Evolutionary conservation across 495 filamentous ascomycete species (phyloP), one percentile per base, ranked within the genome.

Genomic region (Xylaria cubensis): DNA sequence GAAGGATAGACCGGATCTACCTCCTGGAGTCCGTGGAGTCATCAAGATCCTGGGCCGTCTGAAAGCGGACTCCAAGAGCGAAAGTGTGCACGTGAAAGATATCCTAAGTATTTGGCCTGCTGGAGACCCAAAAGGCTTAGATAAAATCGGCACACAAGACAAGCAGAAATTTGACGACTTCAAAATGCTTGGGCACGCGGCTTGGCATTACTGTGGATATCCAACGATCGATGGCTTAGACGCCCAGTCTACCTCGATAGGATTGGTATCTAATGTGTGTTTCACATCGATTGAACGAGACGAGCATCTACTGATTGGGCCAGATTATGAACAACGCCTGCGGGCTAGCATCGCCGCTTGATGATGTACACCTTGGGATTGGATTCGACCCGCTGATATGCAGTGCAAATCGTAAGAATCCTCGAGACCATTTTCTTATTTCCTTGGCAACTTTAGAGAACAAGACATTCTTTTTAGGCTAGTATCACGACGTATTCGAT

Each of bases 351-450:
- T 61, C 63, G 21, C 36, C 61, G 1, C 48, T 72, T 19, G 70
- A 72, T 36, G 10, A 44, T 29, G 21, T 69, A 13, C 0, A 63
- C 2, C 67, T 65, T 8, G 70, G 74, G 0, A 69, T 56, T 12
- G 64, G 50, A 9, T 72, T 74, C n/a, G 73, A 77, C 36, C 69
- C 70, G 9, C 48, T 74, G 42, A 61, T 73, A 34, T 73, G 66
- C 12, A 73, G 64, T 32, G 66, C 72, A 2, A 76, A 72, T 46
- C 74, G 42, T 46, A 46, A 46, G 42, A 46, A 15, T 19, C 4
- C 42, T 3, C 15, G 15, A 13, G 17, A 46, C 13, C 42, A 46
- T 17, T 46, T 46, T 17, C 42, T 46, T 15, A 13, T 46, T 46
- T 1, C 17, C 15, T 17, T 46, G 4, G 13, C 17, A 19, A 5